Evolutionary conservation across 2,329 filamentous ascomycete genomes (phyloP), one percentile per base, ranked within the genome.

Genomic region (Fusarium virguliforme): DNA sequence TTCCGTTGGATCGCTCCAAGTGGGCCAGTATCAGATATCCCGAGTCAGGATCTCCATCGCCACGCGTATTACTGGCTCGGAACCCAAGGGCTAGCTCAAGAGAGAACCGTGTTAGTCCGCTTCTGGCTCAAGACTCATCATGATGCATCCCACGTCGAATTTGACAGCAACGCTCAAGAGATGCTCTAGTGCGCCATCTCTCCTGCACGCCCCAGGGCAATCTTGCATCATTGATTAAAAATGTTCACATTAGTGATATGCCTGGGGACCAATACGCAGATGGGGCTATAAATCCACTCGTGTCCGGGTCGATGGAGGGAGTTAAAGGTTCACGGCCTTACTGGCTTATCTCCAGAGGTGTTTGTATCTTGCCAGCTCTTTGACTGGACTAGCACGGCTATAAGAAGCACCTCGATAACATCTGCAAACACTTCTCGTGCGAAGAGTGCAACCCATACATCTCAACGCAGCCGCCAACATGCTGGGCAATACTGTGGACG

Each of bases 401-500:
- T 48, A 48, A 48, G 24, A 48, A 4, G 9, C 43, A 15, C 43
- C 43, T 48, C 43, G 30, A 48, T 48, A 48, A 30, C 43, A 48
- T 26, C 43, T 30, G 24, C 43, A 28, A 28, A 28, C 43, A 12
- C 43, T 8, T 48, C 43, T 30, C 15, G 43, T 48, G 41, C 28
- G 28, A 28, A 48, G 24, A 48, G 24, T 15, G 28, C 41, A 28
- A 28, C 13, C 22, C 12, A 15, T 26, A 46, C 41, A 28, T 6
- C 3, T n/a, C 41, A 48, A 28, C 24, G 24, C 18, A 43, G 40
- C 57, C 50, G 54, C 56, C 68, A 68, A 50, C 22, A 83, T 82
- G 81, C 78, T 79, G 78, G 74, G 76, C 41, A 74, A 73, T 41
- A 71, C 72, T 8, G 64, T 80, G 43, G 78, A 80, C 35, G 73